Evolutionary conservation across 2,329 filamentous ascomycete species (phyloP).

Genomic region (Fusarium globosum): DNA sequence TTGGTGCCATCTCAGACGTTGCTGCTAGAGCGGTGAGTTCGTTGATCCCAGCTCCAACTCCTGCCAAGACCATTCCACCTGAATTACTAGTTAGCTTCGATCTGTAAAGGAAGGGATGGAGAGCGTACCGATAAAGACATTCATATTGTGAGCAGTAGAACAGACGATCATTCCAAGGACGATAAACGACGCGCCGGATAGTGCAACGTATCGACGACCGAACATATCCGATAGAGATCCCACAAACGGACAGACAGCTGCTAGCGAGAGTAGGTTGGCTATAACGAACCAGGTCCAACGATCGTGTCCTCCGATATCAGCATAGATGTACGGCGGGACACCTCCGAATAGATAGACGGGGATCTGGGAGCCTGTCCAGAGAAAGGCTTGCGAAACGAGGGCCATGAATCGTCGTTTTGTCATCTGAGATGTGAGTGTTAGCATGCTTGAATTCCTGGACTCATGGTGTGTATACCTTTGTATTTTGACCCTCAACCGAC

Average conservation of each 20-base stretch:
- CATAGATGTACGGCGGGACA: not conserved
- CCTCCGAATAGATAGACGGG: not conserved
- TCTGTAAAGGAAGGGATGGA: accelerated
- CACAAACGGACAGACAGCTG: not conserved
- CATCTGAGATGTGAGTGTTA: not conserved
- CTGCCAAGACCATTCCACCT: not conserved
- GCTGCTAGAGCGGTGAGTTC: not conserved
- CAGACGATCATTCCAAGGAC: not conserved
- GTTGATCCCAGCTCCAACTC: not conserved
- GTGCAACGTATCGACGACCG: not conserved
- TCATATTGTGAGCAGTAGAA: not conserved
- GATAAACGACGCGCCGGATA: not conserved
- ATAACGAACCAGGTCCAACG: not conserved
- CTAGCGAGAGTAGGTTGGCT: not conserved
- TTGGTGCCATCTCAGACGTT: not conserved
- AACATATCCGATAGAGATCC: not conserved
- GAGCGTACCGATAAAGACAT: not conserved
- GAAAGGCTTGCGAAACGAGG: not conserved
- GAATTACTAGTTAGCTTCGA: accelerated
- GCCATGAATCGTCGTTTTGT: not conserved
- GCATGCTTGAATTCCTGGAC: accelerated
- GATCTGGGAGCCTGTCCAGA: not conserved
- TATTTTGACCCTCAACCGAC: not conserved
- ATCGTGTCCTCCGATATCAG: not conserved
- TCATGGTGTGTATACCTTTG: not conserved